Evolutionary conservation across 257 asterid species (phyloP).

Genomic region (Solanum gandarillasii): DNA sequence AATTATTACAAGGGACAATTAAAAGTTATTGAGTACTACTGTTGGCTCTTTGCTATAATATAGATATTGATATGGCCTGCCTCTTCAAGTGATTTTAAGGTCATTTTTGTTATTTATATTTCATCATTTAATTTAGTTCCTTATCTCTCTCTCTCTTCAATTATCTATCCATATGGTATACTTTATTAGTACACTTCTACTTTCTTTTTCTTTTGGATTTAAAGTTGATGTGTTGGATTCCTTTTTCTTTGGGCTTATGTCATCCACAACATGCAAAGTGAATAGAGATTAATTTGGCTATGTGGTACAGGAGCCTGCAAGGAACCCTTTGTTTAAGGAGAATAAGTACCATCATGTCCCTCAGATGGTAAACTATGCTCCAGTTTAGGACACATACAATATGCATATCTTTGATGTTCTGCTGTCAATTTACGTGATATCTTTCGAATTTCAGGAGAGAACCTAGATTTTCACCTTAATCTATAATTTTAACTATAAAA

Average conservation of each 20-base stretch:
- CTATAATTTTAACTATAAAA: background rate
- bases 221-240: background rate
- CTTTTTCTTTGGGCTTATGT: background rate
- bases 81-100: constrained; percentile 24
- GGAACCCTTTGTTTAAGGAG: background rate
- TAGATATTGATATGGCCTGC: background rate
- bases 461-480: background rate
- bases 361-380: background rate
- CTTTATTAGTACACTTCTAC: background rate
- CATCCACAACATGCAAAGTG: background rate
- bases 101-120: constrained; percentile 5
- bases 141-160: background rate
- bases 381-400: background rate
- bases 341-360: background rate
- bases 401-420: background rate
- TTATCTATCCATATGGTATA: background rate
- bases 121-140: background rate
- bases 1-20: background rate
- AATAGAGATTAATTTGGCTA: background rate
- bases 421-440: too few relatives aligned
- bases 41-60: background rate
- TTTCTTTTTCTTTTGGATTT: background rate
- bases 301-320: background rate
- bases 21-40: background rate
- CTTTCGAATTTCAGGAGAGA: too few relatives aligned